Evolutionary conservation across 345 rosid genomes (phyloP).

Genomic region (Combretum micranthum): DNA sequence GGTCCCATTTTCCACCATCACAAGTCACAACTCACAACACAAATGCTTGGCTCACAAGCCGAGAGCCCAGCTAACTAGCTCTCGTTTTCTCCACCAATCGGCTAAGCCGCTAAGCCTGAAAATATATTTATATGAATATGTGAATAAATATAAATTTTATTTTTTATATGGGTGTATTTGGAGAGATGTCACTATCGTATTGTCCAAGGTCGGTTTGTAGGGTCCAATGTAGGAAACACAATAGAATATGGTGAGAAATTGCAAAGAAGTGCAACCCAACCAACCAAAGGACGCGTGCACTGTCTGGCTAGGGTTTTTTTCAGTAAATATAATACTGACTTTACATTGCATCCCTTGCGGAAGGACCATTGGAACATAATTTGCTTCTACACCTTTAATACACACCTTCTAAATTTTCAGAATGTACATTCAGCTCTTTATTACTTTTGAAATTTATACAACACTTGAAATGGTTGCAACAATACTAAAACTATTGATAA

Average conservation of each 20-base stretch:
- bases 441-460: too few relatives aligned
- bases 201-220: constrained; percentile 35
- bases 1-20: constrained; percentile 42
- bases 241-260: neutral
- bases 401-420: neutral
- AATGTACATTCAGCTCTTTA: too few relatives aligned
- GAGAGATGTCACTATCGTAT: constrained; percentile 39
- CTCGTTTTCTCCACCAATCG: too few relatives aligned
- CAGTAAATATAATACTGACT: constrained; percentile 10
- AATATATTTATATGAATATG: too few relatives aligned
- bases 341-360: neutral
- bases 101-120: too few relatives aligned
- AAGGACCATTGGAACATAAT: too few relatives aligned
- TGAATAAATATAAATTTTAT: neutral
- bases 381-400: constrained; percentile 14
- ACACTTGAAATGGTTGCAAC: too few relatives aligned
- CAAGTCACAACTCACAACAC: neutral
- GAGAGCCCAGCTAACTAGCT: neutral
- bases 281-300: constrained; percentile 50
- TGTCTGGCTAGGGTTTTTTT: constrained; percentile 21
- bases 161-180: constrained; percentile 21
- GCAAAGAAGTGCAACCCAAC: constrained; percentile 28
- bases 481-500: too few relatives aligned
- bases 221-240: constrained; percentile 6
- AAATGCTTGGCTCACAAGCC: neutral